Percentiles rank a stretch among this genome's conserved stretches.
Conservation (phyloP, 1,284 basidiomycete species). For the Rhodotorula sp. region DNA sequence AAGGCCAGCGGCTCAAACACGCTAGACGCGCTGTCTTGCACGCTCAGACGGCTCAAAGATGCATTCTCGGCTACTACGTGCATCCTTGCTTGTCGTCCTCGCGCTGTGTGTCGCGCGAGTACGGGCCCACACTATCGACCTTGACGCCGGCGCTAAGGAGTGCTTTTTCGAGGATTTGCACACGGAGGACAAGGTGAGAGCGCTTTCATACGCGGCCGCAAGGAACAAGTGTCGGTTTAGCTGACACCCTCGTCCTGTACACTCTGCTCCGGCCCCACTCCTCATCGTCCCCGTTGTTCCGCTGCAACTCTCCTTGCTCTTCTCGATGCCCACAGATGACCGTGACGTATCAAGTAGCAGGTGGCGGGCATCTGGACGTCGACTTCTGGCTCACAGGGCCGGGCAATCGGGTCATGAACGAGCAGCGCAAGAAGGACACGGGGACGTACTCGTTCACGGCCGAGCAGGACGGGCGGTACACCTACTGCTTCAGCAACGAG, state of each 20-base stretch:
- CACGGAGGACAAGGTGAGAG: slow-evolving; percentile 79
- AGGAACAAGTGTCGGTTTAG: not conserved
- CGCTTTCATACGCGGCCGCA: not conserved
- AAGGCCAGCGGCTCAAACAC: not conserved
- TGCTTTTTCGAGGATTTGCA: slow-evolving; percentile 99
- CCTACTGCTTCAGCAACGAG: slow-evolving; percentile 98
- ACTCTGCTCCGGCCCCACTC: slow-evolving; percentile 23
- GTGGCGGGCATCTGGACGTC: slow-evolving; percentile 92
- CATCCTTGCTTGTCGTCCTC: not conserved
- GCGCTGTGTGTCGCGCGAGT: not conserved
- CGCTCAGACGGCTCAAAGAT: not conserved
- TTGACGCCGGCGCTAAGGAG: slow-evolving; percentile 62
- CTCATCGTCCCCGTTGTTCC: not conserved
- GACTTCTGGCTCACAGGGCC: slow-evolving; percentile 91
- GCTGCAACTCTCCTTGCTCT: not conserved
- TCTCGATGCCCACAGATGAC: slow-evolving; percentile 71
- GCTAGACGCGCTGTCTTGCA: not conserved
- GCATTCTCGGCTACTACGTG: not conserved
- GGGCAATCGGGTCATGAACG: slow-evolving; percentile 63
- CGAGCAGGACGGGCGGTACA: slow-evolving; percentile 77
- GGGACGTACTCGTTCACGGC: slow-evolving; percentile 87
- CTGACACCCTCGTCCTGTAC: not conserved
- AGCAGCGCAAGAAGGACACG: slow-evolving; percentile 81
- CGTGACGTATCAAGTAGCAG: slow-evolving; percentile 96
- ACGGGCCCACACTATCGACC: slow-evolving; percentile 39